phyloP scores from a whole-genome alignment of 179 eudicot species.

The Nepenthes alata region DNA sequence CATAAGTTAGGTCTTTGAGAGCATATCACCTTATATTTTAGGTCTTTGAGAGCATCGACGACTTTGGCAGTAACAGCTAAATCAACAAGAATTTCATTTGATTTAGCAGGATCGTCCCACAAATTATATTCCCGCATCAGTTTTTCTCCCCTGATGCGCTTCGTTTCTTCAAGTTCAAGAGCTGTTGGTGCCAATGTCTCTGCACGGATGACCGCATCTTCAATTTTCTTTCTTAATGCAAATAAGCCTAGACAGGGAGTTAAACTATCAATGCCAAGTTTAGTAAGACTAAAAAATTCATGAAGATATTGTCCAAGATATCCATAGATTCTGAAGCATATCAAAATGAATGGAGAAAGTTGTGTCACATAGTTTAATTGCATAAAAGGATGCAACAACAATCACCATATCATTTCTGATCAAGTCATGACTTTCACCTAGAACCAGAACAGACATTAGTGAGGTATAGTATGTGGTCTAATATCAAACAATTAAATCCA shows the following conservation, averaged over 20 bases:
- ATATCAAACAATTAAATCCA: no score
- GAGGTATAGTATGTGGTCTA: no score
- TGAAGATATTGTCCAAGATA: neutral
- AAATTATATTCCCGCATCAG: slow-evolving; percentile 38
- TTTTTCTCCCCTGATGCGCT: slow-evolving; percentile 45
- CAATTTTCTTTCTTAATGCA: slow-evolving; percentile 66
- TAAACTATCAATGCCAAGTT: slow-evolving; percentile 1
- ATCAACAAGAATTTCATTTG: slow-evolving; percentile 54
- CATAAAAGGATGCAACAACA: no score
- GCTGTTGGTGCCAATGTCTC: slow-evolving; percentile 61
- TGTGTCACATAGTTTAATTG: no score
- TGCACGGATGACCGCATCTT: slow-evolving; percentile 63
- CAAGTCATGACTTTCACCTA: no score
- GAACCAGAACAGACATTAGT: no score
- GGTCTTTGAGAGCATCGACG: slow-evolving; percentile 68
- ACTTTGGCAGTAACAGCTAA: slow-evolving; percentile 62
- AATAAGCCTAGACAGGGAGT: slow-evolving; percentile 43
- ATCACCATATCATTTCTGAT: no score
- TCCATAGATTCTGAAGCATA: neutral
- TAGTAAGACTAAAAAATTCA: neutral
- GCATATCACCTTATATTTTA: slow-evolving; percentile 50
- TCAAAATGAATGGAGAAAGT: no score
- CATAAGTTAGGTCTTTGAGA: no score
- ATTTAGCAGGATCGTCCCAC: slow-evolving; percentile 66
- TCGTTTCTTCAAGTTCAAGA: slow-evolving; percentile 64